Conservation (phyloP, 306 rosid genomes). For the Inga laurina region DNA sequence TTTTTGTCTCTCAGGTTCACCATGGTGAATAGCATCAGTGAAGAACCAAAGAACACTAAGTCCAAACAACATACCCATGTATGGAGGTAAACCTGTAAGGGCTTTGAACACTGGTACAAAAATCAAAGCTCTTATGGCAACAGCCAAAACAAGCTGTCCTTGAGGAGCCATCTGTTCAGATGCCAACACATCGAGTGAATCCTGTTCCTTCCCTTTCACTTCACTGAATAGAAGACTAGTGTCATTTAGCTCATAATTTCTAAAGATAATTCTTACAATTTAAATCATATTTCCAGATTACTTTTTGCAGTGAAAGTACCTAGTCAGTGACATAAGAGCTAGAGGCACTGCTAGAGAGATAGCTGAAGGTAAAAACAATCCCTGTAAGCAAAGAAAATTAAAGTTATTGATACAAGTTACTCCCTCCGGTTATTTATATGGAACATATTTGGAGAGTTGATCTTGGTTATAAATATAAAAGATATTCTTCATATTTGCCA, state of each 20-base stretch:
- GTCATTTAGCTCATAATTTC: constrained; percentile 26
- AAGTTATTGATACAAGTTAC: not conserved
- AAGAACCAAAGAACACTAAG: constrained; percentile 97
- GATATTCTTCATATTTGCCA: no score
- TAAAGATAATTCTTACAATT: constrained; percentile 18
- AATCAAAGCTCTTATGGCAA: constrained; percentile 82
- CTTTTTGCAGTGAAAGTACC: constrained; percentile 49
- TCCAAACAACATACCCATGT: constrained; percentile 91
- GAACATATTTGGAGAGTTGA: no score
- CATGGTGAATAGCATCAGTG: constrained; percentile 92
- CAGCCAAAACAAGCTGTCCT: constrained; percentile 82
- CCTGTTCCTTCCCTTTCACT: constrained; percentile 65
- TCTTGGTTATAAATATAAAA: no score
- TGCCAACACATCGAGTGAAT: constrained; percentile 57
- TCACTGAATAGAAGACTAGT: constrained; percentile 55
- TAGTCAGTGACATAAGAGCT: constrained; percentile 81
- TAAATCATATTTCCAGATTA: constrained; percentile 5
- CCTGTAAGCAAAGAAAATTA: constrained; percentile 47
- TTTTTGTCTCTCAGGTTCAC: constrained; percentile 91
- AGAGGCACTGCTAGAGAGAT: constrained; percentile 85
- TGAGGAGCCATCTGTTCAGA: constrained; percentile 98
- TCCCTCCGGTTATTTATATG: no score
- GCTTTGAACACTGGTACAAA: constrained; percentile 93
- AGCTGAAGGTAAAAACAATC: constrained; percentile 69
- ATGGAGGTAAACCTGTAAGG: constrained; percentile 93